Evolutionary conservation across 2,329 filamentous ascomycete species (phyloP).

Genomic region (Epichloe brachyelytri): DNA sequence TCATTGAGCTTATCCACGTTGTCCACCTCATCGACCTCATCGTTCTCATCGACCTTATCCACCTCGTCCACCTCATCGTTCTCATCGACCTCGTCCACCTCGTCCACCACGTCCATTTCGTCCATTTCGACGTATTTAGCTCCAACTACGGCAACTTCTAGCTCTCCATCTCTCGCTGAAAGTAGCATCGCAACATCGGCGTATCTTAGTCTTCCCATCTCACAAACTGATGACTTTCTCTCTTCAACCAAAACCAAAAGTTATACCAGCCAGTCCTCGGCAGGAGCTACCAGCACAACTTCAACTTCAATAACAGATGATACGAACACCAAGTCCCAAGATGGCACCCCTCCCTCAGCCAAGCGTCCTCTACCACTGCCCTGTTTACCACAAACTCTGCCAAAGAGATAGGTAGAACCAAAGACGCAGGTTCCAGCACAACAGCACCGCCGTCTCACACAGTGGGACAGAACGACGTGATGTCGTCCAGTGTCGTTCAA

Average conservation of each 20-base stretch:
- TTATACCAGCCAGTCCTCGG: not conserved
- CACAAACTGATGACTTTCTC: not conserved
- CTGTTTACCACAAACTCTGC: not conserved
- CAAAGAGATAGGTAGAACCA: not conserved
- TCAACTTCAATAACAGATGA: not conserved
- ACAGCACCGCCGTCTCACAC: not conserved
- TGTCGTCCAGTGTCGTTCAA: not conserved
- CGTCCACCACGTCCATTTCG: not conserved
- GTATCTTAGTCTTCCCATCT: not conserved
- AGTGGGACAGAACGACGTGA: not conserved
- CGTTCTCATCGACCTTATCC: not conserved
- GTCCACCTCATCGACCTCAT: accelerated
- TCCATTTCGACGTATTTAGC: not conserved
- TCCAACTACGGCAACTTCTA: not conserved
- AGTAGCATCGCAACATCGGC: not conserved
- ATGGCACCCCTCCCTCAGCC: not conserved
- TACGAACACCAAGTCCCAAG: not conserved
- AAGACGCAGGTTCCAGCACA: not conserved
- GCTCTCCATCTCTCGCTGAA: not conserved
- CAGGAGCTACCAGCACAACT: not conserved
- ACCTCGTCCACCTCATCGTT: not conserved
- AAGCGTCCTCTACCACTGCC: not conserved
- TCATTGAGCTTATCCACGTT: accelerated
- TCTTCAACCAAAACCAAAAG: not conserved
- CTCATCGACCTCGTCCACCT: not conserved